Evolutionary conservation across 768 basidiomycete genomes (phyloP).

Genomic region (Lactarius quietus): DNA sequence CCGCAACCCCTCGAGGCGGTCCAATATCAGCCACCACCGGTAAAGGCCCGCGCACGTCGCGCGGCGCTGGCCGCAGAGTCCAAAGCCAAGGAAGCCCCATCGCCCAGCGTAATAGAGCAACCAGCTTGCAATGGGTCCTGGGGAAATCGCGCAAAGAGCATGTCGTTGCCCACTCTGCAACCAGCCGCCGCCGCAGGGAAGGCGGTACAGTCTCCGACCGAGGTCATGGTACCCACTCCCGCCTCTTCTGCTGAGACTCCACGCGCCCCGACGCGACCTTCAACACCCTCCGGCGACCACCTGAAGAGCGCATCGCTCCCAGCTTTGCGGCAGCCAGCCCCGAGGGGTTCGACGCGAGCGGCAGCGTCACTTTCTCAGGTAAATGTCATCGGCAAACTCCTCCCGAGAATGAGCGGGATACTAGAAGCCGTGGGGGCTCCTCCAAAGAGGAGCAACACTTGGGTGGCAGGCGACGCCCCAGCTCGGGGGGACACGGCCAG

Average conservation of each 20-base stretch:
- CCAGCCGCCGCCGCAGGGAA: neutral
- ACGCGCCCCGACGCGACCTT: neutral
- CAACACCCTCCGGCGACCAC: neutral
- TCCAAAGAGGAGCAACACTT: conserved; percentile 2
- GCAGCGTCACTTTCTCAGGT: neutral
- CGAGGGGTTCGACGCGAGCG: neutral
- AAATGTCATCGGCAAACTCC: conserved; percentile 4
- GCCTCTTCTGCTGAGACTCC: neutral
- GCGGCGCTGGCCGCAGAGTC: neutral
- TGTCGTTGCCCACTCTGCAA: neutral
- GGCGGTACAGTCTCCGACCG: neutral
- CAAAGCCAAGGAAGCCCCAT: neutral
- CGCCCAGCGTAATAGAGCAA: neutral
- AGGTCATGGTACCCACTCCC: neutral
- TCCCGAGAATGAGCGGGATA: conserved; percentile 1
- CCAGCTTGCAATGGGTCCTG: neutral
- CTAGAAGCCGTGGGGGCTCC: neutral
- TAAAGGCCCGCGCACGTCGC: conserved; percentile 7
- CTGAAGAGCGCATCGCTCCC: neutral
- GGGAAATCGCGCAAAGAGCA: neutral
- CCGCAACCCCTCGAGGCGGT: conserved; percentile 8
- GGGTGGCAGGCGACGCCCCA: neutral
- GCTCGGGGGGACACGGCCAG: neutral
- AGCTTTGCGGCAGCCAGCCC: neutral
- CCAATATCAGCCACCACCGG: conserved; percentile 3